Evolutionary conservation across 108 stramenopile genomes (phyloP).

Genomic region (Nannochloropsis salina): DNA sequence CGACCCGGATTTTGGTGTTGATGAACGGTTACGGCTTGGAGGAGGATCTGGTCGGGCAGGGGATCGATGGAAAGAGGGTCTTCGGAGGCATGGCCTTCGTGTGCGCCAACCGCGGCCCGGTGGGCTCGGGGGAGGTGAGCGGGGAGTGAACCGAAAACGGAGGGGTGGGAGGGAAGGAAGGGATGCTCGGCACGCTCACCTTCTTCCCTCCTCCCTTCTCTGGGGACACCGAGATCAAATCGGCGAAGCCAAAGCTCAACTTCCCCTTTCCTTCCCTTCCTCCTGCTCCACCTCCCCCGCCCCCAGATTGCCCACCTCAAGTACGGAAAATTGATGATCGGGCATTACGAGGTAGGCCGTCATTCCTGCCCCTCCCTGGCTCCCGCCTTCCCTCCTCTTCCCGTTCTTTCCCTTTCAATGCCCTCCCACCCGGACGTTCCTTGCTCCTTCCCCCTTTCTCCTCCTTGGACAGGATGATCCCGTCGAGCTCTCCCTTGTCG

Average conservation of each 20-base stretch:
- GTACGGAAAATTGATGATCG: background rate
- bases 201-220: too few species aligned
- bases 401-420: background rate
- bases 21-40: background rate
- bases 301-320: background rate
- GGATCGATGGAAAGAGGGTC: background rate
- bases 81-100: constrained; percentile 6
- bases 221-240: too few species aligned
- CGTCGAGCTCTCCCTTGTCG: background rate
- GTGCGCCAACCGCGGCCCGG: background rate
- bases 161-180: too few species aligned
- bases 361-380: background rate
- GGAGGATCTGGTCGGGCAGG: background rate
- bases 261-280: too few species aligned
- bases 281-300: too few species aligned
- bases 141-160: too few species aligned
- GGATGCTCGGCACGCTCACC: too few species aligned
- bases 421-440: background rate
- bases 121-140: background rate
- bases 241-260: too few species aligned
- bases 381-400: background rate
- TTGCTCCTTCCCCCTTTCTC: background rate
- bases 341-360: background rate
- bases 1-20: background rate
- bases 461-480: background rate